Percentiles rank a stretch among this genome's conserved stretches.
These are phyloP conservation scores for Crinitomyces ghanaensis DNA, from an alignment of 805 yeast species.

Conservation along the genomic window DNA sequence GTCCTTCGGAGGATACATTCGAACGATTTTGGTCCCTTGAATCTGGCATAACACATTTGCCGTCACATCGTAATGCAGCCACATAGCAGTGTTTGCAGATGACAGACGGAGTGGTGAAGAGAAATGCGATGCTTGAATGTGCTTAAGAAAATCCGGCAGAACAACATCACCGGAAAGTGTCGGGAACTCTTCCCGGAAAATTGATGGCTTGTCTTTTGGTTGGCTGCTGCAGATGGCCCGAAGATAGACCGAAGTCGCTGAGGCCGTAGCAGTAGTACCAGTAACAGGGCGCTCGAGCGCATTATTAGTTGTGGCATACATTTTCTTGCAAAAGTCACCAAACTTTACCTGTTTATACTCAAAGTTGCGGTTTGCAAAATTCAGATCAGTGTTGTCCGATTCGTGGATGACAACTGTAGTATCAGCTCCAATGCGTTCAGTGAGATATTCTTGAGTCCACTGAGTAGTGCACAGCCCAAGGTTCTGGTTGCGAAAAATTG, in stretches of 20 bases:
- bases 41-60: slow-evolving; percentile 29
- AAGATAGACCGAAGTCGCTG: slow-evolving; percentile 15
- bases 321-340: slow-evolving; percentile 19
- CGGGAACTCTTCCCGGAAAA: slow-evolving; percentile 24
- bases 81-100: slow-evolving; percentile 24
- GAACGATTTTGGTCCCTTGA: slow-evolving; percentile 23
- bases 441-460: slow-evolving; percentile 26
- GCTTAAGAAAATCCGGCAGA: slow-evolving; percentile 19
- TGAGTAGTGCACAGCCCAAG: slow-evolving; percentile 20
- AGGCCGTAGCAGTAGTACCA: too few relatives aligned
- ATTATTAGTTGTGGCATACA: slow-evolving; percentile 7
- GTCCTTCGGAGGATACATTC: slow-evolving; percentile 28
- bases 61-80: slow-evolving; percentile 31
- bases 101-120: slow-evolving; percentile 28
- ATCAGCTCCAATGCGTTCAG: slow-evolving; percentile 18
- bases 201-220: slow-evolving; percentile 24
- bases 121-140: slow-evolving; percentile 17
- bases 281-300: too few relatives aligned
- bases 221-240: slow-evolving; percentile 21
- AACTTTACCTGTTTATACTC: slow-evolving; percentile 21
- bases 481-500: slow-evolving; percentile 16
- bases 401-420: slow-evolving; percentile 23
- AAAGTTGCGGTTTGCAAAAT: slow-evolving; percentile 26
- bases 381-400: slow-evolving; percentile 16
- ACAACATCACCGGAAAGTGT: slow-evolving; percentile 21